Evolutionary conservation across 495 filamentous ascomycete genomes (phyloP), one percentile per base, ranked within the genome.

Genomic region (Hypoxylon lienhwacheense): DNA sequence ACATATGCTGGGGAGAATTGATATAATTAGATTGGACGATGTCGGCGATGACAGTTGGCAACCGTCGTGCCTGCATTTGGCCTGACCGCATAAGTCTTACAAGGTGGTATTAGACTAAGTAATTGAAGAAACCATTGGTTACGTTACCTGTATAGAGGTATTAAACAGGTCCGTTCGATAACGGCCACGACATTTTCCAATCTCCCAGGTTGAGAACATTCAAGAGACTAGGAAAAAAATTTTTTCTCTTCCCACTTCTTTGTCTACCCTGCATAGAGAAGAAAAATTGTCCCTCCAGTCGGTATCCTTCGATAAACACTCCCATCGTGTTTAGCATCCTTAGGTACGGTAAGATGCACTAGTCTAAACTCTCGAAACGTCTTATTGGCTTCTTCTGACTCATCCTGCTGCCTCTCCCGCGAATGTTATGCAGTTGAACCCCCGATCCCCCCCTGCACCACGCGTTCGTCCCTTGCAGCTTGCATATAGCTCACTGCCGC

Each of bases 401-500:
- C 54, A 67, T 67, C 57, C 68, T 55, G 47, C 59, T 59, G 53
- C 44, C 47, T 60, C 41, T 55, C 32, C 50, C 46, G 55, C 54
- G 54, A 39, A 37, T 55, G 52, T 29, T 56, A 53, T 56, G 46
- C 45, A 55, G 42, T 52, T 47, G 46, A 48, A 54, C 19, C 33
- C 53, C 40, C 15, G 12, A 25, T 41, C 32, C 12, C 55, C n/a
- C 54, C 60, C 54, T 59, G 49, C 35, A 37, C 60, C 54, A 63
- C 49, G 60, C 46, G 55, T 55, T 45, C 40, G 63, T 61, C 65
- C 63, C 65, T 70, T 70, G 67, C 63, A 69, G 64, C 61, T 55
- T 66, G 66, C 66, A 66, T 66, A 55, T 31, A 37, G 50, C 48
- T 59, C 49, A 50, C 46, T 63, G 41, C 49, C 54, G 59, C 36